Base-by-base conservation (phyloP, 495 filamentous ascomycete genomes). In the Podospora pseudopauciseta region DNA sequence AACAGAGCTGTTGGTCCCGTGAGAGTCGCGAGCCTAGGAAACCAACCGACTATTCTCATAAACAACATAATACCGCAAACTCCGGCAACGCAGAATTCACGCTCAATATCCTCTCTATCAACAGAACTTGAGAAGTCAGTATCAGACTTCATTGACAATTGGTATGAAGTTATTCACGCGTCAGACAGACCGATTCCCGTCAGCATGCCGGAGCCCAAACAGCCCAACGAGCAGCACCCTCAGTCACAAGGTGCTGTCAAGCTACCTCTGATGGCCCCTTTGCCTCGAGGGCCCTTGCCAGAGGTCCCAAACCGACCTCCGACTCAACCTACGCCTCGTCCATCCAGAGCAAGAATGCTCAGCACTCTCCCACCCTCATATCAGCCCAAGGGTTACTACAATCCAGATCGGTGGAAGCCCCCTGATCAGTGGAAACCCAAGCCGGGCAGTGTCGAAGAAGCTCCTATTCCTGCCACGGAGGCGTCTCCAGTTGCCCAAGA, bases 111-210 rank as follows among this genome's bases (percentile, higher is more conserved):
- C 4, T 27, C 59, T 26, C 6, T 16, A 61, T 58, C 55, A 58
- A 20, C 55, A 7, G 55, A 32, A 20, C 16, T 58, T 58, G 60
- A 63, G 13, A 39, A 63, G 60, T 63, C 60, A 63, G 60, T 63
- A 63, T 63, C 60, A 26, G 19, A 39, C 26, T 39, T 63, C 27
- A 44, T 63, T 63, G 60, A 49, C 60, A 30, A 63, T n/a, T 63
- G 60, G 60, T 39, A 34, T 26, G 19, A 19, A 39, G 60, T 58
- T 58, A 20, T 58, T 58, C 53, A 18, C 26, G 16, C 61, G 44
- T 55, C 27, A 16, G 30, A n/a, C 26, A 62, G 60, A n/a, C 18
- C 27, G 11, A 57, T 65, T 62, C 67, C 63, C 63, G 49, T 18
- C 27, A 15, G 39, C 60, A 53, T 59, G 61, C 66, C 53, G 7